Evolutionary conservation across 495 filamentous ascomycete species (phyloP), one percentile per base, ranked within the genome.

Genomic region (Xylaria intraflava): DNA sequence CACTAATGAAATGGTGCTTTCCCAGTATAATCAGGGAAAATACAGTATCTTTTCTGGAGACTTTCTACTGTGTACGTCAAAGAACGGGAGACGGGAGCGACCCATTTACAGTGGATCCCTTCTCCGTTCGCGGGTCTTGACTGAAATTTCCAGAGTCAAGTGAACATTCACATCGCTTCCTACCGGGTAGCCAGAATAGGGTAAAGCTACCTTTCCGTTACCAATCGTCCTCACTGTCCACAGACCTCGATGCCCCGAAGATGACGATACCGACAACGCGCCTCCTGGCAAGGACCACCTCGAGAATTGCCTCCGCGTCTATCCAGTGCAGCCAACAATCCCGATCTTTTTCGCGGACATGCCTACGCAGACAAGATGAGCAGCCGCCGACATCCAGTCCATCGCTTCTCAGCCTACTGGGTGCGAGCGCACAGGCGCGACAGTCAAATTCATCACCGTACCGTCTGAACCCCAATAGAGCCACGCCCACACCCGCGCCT

Each of bases 191-290:
- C 3, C 31, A 12, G 12, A 35, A 35, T 35, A 35, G 31, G 31
- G 35, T 17, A 14, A 17, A 38, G 16, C 16, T 38, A 7, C 35
- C 11, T 19, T 22, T 14, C 30, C 8, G 19, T 19, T 6, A 7
- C 16, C 22, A 23, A 49, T 17, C 31, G 23, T 41, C 10, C 35
- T 14, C 12, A 0, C 20, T n/a, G 16, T 46, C 36, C 8, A 17
- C 31, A n/a, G 3, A 58, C 16, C 35, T 56, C 46, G 4, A 62
- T 66, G 61, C 35, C n/a, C 51, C 54, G 57, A 56, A 56, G 36
- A 80, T 80, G 77, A 75, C 65, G 54, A 65, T 65, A 49, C 64
- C 69, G 47, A 57, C 70, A 51, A 62, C 66, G 61, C 75, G 76
- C 61, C 69, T 78, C 17, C 42, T 77, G 69, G 73, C 68, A 66